Conservation (phyloP, 164 flowering plant genomes). For the Sextonia rubra region DNA sequence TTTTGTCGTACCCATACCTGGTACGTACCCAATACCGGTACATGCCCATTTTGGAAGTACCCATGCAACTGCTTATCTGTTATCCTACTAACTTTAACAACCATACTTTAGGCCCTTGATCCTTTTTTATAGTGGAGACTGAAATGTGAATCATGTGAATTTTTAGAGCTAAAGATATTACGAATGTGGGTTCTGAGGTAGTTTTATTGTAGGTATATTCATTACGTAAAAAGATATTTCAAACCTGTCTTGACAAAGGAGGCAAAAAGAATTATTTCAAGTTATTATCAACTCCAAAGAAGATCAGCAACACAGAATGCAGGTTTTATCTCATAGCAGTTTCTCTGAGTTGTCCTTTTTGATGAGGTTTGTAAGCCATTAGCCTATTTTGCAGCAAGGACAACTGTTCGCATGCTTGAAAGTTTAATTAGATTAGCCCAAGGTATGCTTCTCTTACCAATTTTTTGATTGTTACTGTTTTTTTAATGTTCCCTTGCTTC, state of each 20-base stretch:
- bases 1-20: too few relatives aligned
- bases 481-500: not conserved
- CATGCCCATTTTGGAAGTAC: too few relatives aligned
- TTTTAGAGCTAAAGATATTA: not conserved
- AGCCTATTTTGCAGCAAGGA: constrained; percentile 61
- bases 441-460: constrained; percentile 34
- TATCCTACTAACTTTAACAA: not conserved
- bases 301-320: constrained; percentile 87
- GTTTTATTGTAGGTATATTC: constrained; percentile 59
- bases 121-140: not conserved
- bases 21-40: too few relatives aligned
- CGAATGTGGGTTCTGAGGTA: not conserved
- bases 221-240: constrained; percentile 67
- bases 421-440: constrained; percentile 94
- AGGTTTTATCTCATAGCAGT: constrained; percentile 35
- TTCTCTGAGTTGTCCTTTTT: not conserved
- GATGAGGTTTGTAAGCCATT: not conserved
- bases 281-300: constrained; percentile 95
- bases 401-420: constrained; percentile 96
- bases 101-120: not conserved
- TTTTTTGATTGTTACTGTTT: not conserved
- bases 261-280: constrained; percentile 84
- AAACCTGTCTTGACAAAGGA: constrained; percentile 82
- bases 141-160: not conserved
- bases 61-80: not conserved